These are phyloP conservation scores for Diaporthe eres DNA, from an alignment of 2,329 filamentous ascomycete genomes.

Conservation along the genomic window DNA sequence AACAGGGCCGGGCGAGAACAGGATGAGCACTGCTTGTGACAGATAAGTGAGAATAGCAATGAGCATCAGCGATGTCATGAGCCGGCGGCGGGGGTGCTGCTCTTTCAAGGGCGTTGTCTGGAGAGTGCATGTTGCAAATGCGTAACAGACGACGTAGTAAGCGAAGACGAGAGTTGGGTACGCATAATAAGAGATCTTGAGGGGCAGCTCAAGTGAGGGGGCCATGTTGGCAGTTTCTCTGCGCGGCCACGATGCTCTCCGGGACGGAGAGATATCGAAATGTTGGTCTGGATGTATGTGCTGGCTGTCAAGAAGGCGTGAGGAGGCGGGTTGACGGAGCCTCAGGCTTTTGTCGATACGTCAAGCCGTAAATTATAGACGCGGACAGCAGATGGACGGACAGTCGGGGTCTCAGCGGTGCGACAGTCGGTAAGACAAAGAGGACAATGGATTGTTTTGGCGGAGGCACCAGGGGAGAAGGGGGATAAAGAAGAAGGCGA, in stretches of 20 bases:
- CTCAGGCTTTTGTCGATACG: background rate
- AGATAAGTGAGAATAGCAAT: conserved; percentile 62
- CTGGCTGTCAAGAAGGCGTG: background rate
- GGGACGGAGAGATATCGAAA: background rate
- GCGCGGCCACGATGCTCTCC: background rate
- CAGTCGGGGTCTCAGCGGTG: background rate
- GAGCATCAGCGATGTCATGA: conserved; percentile 60
- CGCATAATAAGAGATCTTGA: conserved; percentile 68
- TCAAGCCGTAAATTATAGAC: background rate
- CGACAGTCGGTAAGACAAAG: background rate
- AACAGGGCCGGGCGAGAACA: conserved; percentile 44
- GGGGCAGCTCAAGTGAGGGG: conserved; percentile 49
- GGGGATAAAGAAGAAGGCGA: background rate
- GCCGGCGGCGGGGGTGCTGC: conserved; percentile 56
- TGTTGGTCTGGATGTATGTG: background rate
- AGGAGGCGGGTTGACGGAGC: background rate
- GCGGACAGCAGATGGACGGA: background rate
- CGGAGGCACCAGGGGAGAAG: background rate
- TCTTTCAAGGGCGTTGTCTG: conserved; percentile 59
- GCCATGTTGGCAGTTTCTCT: conserved; percentile 35
- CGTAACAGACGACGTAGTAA: conserved; percentile 68
- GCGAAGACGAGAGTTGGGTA: conserved; percentile 70
- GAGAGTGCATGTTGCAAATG: conserved; percentile 67
- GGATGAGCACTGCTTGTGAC: conserved; percentile 60
- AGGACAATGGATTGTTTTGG: conserved; percentile 8